These are phyloP conservation scores for Colletotrichum graminicola DNA, from an alignment of 2,329 filamentous ascomycete species.

Conservation along the genomic window DNA sequence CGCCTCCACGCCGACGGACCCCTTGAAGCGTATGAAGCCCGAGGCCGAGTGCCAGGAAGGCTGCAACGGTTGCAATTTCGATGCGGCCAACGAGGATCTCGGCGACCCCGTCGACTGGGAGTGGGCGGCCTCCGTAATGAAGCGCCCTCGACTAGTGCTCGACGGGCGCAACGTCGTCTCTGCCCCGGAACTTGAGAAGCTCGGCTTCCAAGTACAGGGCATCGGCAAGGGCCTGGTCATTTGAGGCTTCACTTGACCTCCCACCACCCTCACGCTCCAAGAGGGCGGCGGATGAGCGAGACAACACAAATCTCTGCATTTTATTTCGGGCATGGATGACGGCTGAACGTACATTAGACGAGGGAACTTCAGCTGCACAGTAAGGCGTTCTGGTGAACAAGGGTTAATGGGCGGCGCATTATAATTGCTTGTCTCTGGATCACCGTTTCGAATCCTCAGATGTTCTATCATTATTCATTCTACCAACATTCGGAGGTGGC, in stretches of 20 bases:
- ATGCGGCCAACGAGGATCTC: conserved; percentile 46
- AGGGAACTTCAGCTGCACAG: conserved; percentile 25
- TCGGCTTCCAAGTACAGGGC: conserved; percentile 55
- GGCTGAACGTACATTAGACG: conserved; percentile 31
- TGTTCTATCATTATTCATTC: conserved; percentile 10
- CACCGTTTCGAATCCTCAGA: neutral
- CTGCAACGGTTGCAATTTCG: conserved; percentile 60
- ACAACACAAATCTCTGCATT: conserved; percentile 17
- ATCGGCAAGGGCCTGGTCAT: conserved; percentile 58
- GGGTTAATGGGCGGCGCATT: conserved; percentile 34
- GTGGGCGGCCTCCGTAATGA: conserved; percentile 48
- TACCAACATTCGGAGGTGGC: neutral
- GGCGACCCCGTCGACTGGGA: conserved; percentile 65
- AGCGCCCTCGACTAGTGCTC: conserved; percentile 42
- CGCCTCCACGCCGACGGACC: conserved; percentile 58
- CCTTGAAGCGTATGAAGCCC: conserved; percentile 53
- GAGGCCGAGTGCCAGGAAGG: conserved; percentile 62
- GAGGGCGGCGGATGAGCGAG: conserved; percentile 10
- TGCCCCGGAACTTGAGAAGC: conserved; percentile 46
- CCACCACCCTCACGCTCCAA: neutral
- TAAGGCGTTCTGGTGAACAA: conserved; percentile 35
- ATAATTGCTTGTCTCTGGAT: conserved; percentile 1
- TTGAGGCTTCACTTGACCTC: conserved; percentile 45
- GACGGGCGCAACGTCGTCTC: conserved; percentile 43
- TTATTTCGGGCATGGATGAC: conserved; percentile 18